Evolutionary conservation across 768 basidiomycete species (phyloP), one percentile per base, ranked within the genome.

Genomic region (Leucocoprinus sp.): DNA sequence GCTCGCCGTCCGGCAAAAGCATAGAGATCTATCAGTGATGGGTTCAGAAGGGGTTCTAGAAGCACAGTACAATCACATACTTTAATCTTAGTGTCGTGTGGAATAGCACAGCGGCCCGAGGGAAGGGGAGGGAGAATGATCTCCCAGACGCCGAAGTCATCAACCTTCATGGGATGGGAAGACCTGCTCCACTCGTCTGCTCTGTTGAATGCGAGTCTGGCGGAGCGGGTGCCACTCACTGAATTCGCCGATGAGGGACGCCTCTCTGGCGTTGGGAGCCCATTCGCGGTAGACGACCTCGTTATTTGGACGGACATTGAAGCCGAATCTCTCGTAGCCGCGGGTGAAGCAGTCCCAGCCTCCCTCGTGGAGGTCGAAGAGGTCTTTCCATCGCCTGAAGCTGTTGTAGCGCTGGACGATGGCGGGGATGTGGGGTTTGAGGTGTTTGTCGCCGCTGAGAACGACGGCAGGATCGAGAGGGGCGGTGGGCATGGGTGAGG

Each of bases 41-140:
- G 4, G 19, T 18, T 52, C 42, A 44, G 17, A 9, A 45, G 34
- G 5, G 37, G 19, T 19, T 37, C 24, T 23, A 22, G 37, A 48
- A 23, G 47, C 23, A 42, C 33, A 8, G 24, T 11, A 28, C 28
- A 1, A 18, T 27, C 29, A 37, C 69, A 43, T 45, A 85, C 93
- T 73, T 99, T 99, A 60, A 99, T 53, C 69, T 96, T 98, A 38
- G 89, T 85, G 63, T 97, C 90, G 62, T 99, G 96, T 17, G 85
- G 82, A 54, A 99, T 95, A 12, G 83, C 83, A 56, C 85, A 85
- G 37, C 71, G 67, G 4, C 91, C 92, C 4, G 73, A 64, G 43
- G 74, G 62, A 14, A 68, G 67, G 11, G 92, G 76, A 18, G 86
- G 83, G 2, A 98, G 49, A 26, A 68, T 74, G 41, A 92, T 80